These are phyloP conservation scores for Silene vulgaris DNA, from an alignment of 179 eudicot species.

Conservation along the genomic window DNA sequence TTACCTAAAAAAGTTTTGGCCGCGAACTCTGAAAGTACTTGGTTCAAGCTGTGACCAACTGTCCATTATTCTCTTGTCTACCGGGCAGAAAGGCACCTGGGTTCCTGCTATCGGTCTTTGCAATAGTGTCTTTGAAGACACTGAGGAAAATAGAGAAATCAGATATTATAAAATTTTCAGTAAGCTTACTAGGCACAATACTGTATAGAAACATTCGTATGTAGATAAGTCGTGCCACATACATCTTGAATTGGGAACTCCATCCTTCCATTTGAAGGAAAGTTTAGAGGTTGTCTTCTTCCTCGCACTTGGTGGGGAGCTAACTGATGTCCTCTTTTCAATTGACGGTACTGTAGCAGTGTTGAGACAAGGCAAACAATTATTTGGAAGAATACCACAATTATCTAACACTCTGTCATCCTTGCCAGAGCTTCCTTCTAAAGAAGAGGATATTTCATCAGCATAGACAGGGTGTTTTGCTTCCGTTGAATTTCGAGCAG, in stretches of 20 bases:
- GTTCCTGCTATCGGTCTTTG: conserved; percentile 88
- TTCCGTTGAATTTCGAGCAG: conserved; percentile 45
- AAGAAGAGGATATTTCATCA: conserved; percentile 62
- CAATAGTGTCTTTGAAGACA: conserved; percentile 71
- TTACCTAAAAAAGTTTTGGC: conserved; percentile 70
- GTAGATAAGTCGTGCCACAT: conserved; percentile 28
- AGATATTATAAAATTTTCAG: background rate
- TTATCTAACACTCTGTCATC: conserved; percentile 55
- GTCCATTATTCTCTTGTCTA: conserved; percentile 70
- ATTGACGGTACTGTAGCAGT: conserved; percentile 55
- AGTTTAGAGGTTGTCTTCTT: conserved; percentile 54
- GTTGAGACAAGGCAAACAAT: conserved; percentile 87
- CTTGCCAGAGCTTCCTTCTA: conserved; percentile 42
- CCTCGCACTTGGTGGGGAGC: conserved; percentile 57
- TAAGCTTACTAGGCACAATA: background rate
- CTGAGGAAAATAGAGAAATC: conserved; percentile 31
- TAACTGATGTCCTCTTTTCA: conserved; percentile 65
- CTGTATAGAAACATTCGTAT: too few relatives aligned
- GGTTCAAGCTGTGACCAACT: conserved; percentile 86
- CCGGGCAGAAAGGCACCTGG: conserved; percentile 76
- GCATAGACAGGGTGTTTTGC: conserved; percentile 49
- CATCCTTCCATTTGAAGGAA: conserved; percentile 88
- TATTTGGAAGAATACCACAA: conserved; percentile 71
- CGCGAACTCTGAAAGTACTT: conserved; percentile 68
- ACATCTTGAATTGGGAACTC: conserved; percentile 56